Base-by-base conservation (phyloP, 2,329 filamentous ascomycete genomes). In the Penicillium verrucosum region DNA sequence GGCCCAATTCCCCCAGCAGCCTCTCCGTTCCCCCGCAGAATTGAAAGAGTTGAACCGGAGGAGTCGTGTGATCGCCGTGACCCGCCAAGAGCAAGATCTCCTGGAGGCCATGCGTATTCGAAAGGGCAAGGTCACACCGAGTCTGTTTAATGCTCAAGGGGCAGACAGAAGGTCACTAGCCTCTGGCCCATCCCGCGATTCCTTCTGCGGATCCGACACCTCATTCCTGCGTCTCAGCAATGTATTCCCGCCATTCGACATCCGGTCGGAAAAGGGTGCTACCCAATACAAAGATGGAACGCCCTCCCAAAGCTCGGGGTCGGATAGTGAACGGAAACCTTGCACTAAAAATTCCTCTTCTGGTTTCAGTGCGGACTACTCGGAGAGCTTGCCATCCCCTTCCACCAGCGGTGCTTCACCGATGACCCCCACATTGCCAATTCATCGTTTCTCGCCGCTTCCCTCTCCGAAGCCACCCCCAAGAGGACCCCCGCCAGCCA, bases 1-100 rank as follows among this genome's bases (percentile, higher is more conserved):
- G 38, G 66, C 68, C 23, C 61, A 65, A 11, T 65, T 67, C 44
- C 63, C 65, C 12, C 53, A 65, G 56, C 65, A 67, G 43, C 62
- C 50, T 32, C 51, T 54, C 32, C 60, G 56, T 41, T 57, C 55
- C 10, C 65, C 70, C 2, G 66, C 64, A 30, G 68, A 65, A 45
- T 51, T 57, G 41, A 62, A 67, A 44, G 66, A 73, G 54, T 61
- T 64, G 16, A 72, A 75, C 57, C 68, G 75, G 49, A 71, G 77
- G 58, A 79, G 77, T 57, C 74, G 77, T 41, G 68, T 81, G 21
- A 81, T 83, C 69, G 76, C 79, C 14, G 80, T 83, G 27, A 83
- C 81, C 0, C 72, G 78, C 53, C 80, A 82, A 64, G 81, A 83
- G 67, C 78, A 82, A 58, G 72, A 77, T 40, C 71, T 82, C 1